Base-by-base conservation (phyloP, 2,329 filamentous ascomycete genomes). In the Aspergillus proliferans region DNA sequence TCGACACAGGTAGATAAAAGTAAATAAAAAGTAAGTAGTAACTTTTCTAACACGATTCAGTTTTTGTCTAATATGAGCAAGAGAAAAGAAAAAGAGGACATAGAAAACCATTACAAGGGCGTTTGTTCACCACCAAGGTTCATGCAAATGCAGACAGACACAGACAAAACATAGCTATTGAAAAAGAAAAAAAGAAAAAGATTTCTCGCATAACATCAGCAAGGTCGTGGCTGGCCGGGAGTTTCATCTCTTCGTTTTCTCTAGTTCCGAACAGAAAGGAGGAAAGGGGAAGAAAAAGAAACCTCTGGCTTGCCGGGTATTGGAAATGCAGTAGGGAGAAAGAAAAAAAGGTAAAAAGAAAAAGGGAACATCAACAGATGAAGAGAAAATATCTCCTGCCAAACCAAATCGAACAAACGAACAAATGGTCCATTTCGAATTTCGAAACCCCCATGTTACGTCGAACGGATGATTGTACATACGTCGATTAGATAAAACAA, bases 301-400 rank as follows among this genome's bases (percentile, higher is more conserved):
- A 47, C 48, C 52, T 47, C 50, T 52, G 56, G 53, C 56, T 59
- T 58, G 55, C 56, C 54, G 59, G 58, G 57, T 62, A 61, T 61
- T 60, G 51, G 52, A 56, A 53, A 59, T 53, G 54, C 47, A 53
- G 53, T 45, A 46, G 49, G 38, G 42, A 45, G 45, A 46, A 30
- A 49, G 10, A 40, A 53, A 36, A 47, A 36, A 47, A 47, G 41
- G 38, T 48, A 47, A 46, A 43, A 36, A 44, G 43, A 47, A 45
- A 44, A 46, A 19, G 26, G 26, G 26, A 30, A 30, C 26, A 50
- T 36, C n/a, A 42, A 46, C 30, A 39, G 15, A 39, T 39, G 36
- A 39, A 39, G 15, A 39, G 19, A 19, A 39, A 39, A 30, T 12
- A 30, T 30, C 38, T 14, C 38, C 19, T 21, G 38, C 26, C 26